A percentile compares a stretch with the other conserved stretches of the same genome.
These are phyloP conservation scores for Magnolia sinica DNA, from an alignment of 164 flowering plant genomes.

Conservation along the genomic window DNA sequence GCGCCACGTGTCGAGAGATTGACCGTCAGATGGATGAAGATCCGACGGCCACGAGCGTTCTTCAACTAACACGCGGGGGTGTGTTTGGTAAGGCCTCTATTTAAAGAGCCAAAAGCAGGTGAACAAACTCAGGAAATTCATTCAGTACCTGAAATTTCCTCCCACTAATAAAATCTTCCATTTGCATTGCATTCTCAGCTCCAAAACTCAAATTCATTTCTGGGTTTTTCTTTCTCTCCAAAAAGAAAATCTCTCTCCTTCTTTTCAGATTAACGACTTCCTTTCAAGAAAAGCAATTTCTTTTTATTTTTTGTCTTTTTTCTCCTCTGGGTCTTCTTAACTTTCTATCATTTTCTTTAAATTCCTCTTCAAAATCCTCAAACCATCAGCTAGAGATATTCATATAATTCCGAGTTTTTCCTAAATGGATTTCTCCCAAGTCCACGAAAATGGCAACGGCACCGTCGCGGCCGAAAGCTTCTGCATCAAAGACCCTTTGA, in stretches of 20 bases:
- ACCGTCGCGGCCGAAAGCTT: not conserved
- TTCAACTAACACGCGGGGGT: conserved; percentile 31
- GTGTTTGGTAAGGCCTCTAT: conserved; percentile 17
- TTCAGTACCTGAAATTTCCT: conserved; percentile 1
- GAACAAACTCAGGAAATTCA: conserved; percentile 23
- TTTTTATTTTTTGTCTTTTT: not conserved
- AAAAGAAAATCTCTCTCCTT: no score
- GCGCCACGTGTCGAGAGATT: conserved; percentile 12
- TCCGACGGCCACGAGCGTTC: conserved; percentile 7
- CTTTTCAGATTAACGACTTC: not conserved
- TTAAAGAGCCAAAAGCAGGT: conserved; percentile 18
- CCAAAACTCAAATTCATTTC: not conserved
- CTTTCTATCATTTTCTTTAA: not conserved
- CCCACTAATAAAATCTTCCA: not conserved
- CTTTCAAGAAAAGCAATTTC: no score
- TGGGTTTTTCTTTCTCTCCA: not conserved
- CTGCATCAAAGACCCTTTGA: conserved; percentile 41
- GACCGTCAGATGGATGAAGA: conserved; percentile 12
- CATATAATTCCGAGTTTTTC: not conserved
- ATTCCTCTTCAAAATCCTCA: not conserved
- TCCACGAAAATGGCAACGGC: conserved; percentile 13
- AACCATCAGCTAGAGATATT: not conserved
- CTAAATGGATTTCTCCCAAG: conserved; percentile 2
- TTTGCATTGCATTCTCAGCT: conserved; percentile 1
- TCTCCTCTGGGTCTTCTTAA: conserved; percentile 4